Conservation (phyloP, 164 flowering plant genomes). For the Nymphaea colorata region DNA sequence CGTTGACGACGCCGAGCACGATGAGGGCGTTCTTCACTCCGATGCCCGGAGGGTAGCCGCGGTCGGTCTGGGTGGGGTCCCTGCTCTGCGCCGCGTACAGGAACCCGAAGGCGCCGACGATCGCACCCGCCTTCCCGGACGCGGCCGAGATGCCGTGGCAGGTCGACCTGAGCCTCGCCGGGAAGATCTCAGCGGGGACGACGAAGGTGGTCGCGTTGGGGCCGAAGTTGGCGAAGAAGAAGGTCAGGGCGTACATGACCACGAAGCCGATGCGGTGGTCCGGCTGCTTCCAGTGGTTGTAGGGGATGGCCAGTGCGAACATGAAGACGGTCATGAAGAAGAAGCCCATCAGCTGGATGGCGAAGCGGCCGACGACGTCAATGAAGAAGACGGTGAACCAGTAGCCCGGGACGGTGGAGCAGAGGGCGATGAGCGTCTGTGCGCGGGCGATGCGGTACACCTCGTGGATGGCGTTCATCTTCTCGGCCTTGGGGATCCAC, state of each 20-base stretch:
- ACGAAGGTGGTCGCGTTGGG: slow-evolving; percentile 14
- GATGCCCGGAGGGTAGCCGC: slow-evolving; percentile 10
- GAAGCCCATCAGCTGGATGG: slow-evolving; percentile 13
- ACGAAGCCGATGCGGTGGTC: slow-evolving; percentile 10
- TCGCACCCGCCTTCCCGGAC: slow-evolving; percentile 9
- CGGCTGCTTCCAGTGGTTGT: slow-evolving; percentile 6
- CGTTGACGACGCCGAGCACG: slow-evolving; percentile 6
- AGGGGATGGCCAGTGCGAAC: slow-evolving; percentile 13
- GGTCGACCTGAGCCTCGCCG: slow-evolving; percentile 9
- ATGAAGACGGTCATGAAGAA: slow-evolving; percentile 13
- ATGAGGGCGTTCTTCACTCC: slow-evolving; percentile 11
- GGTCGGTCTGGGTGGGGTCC: slow-evolving; percentile 3
- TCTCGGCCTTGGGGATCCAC: slow-evolving; percentile 9
- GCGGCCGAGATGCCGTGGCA: slow-evolving; percentile 17
- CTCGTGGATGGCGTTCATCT: slow-evolving; percentile 12
- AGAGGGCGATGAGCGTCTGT: slow-evolving; percentile 17
- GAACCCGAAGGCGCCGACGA: slow-evolving; percentile 14
- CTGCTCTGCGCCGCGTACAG: slow-evolving; percentile 11
- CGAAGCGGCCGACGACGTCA: slow-evolving; percentile 10
- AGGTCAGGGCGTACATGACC: slow-evolving; percentile 8
- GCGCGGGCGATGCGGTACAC: slow-evolving; percentile 11
- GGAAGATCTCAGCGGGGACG: slow-evolving; percentile 16
- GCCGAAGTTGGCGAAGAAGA: slow-evolving; percentile 17
- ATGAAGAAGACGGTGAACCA: slow-evolving; percentile 13
- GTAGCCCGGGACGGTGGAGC: slow-evolving; percentile 16